phyloP scores from a whole-genome alignment of 1,139 yeast genomes.

The Komagataea norvegica region DNA sequence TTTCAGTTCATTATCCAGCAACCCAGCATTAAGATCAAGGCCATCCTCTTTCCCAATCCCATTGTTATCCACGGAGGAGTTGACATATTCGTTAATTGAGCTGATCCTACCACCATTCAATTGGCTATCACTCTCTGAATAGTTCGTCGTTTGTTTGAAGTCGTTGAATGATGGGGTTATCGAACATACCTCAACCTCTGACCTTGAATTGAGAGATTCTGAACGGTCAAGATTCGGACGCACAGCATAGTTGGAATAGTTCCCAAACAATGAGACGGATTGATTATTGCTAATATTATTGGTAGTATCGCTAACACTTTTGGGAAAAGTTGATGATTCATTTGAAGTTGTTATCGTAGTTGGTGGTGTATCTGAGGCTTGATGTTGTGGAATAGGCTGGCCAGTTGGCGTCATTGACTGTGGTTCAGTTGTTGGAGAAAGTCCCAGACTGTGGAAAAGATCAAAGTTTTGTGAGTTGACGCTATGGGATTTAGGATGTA shows the following conservation, averaged over 20 bases:
- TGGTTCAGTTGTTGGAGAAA: conserved; percentile 10
- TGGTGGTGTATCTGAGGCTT: conserved; percentile 2
- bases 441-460: conserved; percentile 10
- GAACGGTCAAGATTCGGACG: conserved; percentile 12
- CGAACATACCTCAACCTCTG: conserved; percentile 34
- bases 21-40: conserved; percentile 2
- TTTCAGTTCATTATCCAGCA: conserved; percentile 6
- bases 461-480: conserved; percentile 8
- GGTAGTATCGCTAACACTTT: no score
- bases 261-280: conserved; percentile 7
- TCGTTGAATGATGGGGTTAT: conserved; percentile 37
- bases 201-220: conserved; percentile 22
- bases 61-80: background rate
- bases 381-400: conserved; percentile 4
- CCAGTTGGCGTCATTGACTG: conserved; percentile 8
- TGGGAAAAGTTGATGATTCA: no score
- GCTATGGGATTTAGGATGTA: background rate
- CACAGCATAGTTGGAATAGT: conserved; percentile 14
- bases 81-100: background rate
- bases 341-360: background rate
- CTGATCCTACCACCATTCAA: background rate
- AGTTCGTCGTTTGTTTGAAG: conserved; percentile 27
- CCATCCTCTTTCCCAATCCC: background rate
- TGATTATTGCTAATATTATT: background rate
- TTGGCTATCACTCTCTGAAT: background rate